Evolutionary conservation across 2,329 filamentous ascomycete species (phyloP), one percentile per base, ranked within the genome.

Genomic region (Xylariaceae sp.): DNA sequence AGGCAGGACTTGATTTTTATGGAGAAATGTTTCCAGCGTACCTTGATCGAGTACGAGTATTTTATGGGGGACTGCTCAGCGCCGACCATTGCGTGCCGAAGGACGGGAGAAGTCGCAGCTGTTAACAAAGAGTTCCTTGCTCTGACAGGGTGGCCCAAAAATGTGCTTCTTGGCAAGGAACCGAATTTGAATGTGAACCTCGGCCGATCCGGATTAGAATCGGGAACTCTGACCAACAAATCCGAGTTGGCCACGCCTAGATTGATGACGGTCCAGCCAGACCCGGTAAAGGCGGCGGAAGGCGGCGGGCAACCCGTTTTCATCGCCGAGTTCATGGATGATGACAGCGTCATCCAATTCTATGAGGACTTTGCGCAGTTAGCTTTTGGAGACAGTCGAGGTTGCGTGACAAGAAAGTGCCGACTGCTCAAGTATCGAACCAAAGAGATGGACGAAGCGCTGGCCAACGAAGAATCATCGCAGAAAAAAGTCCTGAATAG

Each of bases 101-200:
- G 94, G 45, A 96, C 92, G 0, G 94, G 94, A 47, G 94, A 97
- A 70, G 85, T 99, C n/a, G 92, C 91, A 0, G 89, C 89, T 3
- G 90, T 95, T 19, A 95, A 94, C 68, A 96, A 96, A 71, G 94
- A 97, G 69, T 99, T 99, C 63, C 90, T 87, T n/a, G 88, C 95
- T 29, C 76, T 99, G 50, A 96, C 94, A 0, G 94, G 92, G 5
- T 99, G 94, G 94, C 88, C 85, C 49, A 92, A 91, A 66, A 88
- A 94, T 45, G 85, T 97, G 0, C 76, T 99, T 1, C 78, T 97
- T 0, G 94, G 94, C 46, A 89, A 91, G 64, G 87, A 91, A 65
- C 80, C 88, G 2, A 97, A 97, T 65, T 74, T 89, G 19, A 97
- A 97, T 67, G 83, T 90, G 67, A 95, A 96, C 70, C 82, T 80